Conservation (phyloP, 345 rosid genomes). For the Eucalyptus marginata region DNA sequence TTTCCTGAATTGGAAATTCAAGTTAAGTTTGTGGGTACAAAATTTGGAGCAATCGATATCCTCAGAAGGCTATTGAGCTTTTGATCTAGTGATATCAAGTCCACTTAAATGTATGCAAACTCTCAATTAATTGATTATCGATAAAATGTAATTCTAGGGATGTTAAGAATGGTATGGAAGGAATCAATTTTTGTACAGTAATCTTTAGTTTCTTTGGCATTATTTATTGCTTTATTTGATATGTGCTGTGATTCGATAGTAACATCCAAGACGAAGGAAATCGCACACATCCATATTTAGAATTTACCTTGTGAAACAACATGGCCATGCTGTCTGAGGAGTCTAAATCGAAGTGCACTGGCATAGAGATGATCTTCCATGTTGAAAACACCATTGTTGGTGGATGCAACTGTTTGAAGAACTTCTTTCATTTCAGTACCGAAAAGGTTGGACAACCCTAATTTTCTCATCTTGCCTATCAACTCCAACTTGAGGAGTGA, state of each 20-base stretch:
- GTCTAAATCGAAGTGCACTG: conserved; percentile 24
- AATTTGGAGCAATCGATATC: no score
- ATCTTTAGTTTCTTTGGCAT: neutral
- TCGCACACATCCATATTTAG: neutral
- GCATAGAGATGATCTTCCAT: conserved; percentile 6
- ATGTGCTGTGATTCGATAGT: neutral
- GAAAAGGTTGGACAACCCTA: conserved; percentile 19
- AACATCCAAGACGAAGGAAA: neutral
- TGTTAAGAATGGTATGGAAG: neutral
- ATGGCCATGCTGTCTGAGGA: conserved; percentile 30
- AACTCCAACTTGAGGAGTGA: conserved; percentile 12
- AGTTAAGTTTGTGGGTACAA: no score
- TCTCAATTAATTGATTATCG: no score
- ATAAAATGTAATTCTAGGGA: no score
- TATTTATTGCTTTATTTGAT: neutral
- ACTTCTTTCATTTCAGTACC: conserved; percentile 12
- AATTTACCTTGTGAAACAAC: conserved; percentile 24
- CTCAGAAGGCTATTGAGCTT: no score
- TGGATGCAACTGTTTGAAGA: neutral
- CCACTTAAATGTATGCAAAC: no score
- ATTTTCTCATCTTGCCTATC: conserved; percentile 17
- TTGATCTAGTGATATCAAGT: no score
- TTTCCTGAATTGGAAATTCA: no score
- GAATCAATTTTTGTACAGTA: neutral
- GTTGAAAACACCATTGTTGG: neutral